Percentiles rank a stretch among this genome's conserved stretches.
Conservation (phyloP, 768 basidiomycete species). For the Russula sp. region DNA sequence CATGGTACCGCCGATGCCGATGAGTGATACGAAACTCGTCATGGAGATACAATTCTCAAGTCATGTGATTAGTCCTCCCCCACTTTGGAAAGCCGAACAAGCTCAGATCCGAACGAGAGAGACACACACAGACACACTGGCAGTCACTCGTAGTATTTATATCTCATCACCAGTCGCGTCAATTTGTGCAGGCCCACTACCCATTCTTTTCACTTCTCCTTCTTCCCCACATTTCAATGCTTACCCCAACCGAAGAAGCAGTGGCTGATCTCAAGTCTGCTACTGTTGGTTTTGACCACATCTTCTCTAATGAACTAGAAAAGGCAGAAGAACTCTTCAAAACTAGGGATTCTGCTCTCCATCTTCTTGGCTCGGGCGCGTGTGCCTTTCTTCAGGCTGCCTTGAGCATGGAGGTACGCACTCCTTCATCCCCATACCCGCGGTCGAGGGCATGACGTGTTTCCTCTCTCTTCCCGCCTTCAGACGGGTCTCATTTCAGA, state of each 20-base stretch:
- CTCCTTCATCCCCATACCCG: not conserved
- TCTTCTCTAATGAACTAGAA: constrained; percentile 63
- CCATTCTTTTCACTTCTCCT: not conserved
- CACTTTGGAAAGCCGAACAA: too few relatives aligned
- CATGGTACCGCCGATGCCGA: not conserved
- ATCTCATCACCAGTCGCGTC: not conserved
- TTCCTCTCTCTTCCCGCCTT: not conserved
- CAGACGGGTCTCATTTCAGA: constrained; percentile 59
- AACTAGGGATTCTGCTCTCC: constrained; percentile 56
- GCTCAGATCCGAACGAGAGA: too few relatives aligned
- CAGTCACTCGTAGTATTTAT: not conserved
- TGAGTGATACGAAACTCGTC: too few relatives aligned
- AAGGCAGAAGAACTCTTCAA: constrained; percentile 48
- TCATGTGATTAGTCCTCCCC: not conserved
- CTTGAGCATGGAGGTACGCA: constrained; percentile 67
- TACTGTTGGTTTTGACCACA: constrained; percentile 53
- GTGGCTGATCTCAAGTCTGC: constrained; percentile 33
- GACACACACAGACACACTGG: not conserved
- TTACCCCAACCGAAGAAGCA: constrained; percentile 27
- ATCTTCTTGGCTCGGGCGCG: constrained; percentile 64
- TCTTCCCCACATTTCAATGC: not conserved
- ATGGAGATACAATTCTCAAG: too few relatives aligned
- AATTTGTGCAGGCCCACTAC: not conserved
- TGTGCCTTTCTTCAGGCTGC: constrained; percentile 73
- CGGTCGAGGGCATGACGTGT: not conserved